phyloP scores from a whole-genome alignment of 2,329 filamentous ascomycete genomes.

The Stromatinia cepivora region DNA sequence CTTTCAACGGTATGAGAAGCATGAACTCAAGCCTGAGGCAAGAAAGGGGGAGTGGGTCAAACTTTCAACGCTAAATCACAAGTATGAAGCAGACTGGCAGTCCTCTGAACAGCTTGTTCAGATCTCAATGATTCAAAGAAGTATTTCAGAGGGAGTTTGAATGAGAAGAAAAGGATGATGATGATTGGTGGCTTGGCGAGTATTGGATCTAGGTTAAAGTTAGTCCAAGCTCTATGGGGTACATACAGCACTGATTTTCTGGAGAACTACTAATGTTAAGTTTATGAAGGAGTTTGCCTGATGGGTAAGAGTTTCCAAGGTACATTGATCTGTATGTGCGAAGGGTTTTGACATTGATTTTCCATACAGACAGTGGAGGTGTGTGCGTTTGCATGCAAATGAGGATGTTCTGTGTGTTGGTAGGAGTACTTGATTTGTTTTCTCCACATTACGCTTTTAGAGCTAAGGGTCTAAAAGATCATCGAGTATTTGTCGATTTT shows the following conservation, averaged over 20 bases:
- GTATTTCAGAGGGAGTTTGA: neutral
- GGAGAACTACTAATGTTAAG: neutral
- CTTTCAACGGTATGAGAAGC: too few species aligned
- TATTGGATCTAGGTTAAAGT: neutral
- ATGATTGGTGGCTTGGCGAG: slow-evolving; percentile 5
- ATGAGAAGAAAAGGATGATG: neutral
- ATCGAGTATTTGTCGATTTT: neutral
- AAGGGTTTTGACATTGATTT: neutral
- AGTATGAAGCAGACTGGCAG: neutral
- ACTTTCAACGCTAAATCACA: too few species aligned
- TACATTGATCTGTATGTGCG: neutral
- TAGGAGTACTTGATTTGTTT: neutral
- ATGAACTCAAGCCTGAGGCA: neutral
- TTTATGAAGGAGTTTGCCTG: neutral
- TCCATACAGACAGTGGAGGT: neutral
- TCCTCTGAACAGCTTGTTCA: neutral
- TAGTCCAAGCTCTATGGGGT: slow-evolving; percentile 11
- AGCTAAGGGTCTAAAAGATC: neutral
- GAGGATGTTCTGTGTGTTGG: neutral
- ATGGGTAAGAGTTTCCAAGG: neutral
- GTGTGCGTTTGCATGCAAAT: neutral
- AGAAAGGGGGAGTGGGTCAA: too few species aligned
- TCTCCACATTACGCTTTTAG: neutral
- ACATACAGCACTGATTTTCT: neutral
- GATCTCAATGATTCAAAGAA: neutral